These are phyloP conservation scores for Entrophospora sp. DNA, from an alignment of 192 early-diverging fungal species.

Conservation along the genomic window DNA sequence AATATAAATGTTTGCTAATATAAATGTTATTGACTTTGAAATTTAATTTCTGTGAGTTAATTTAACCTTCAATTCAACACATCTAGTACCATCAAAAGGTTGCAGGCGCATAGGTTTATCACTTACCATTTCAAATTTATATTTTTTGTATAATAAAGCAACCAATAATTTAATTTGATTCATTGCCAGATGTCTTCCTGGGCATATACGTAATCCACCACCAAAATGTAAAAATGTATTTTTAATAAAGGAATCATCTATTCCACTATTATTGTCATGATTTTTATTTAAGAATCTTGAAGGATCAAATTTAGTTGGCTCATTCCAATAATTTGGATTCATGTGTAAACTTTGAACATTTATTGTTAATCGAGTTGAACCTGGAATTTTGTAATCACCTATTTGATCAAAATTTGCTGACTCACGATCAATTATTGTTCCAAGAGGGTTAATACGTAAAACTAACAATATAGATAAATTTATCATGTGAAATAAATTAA, in stretches of 20 bases:
- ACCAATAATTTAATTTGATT: not conserved
- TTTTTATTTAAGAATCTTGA: not conserved
- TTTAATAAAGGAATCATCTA: not conserved
- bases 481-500: too few species aligned
- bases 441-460: not conserved
- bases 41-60: too few species aligned
- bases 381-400: not conserved
- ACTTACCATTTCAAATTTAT: slow-evolving; percentile 3
- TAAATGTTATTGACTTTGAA: too few species aligned
- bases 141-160: not conserved
- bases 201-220: not conserved
- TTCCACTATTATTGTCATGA: too few species aligned
- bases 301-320: not conserved
- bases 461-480: too few species aligned
- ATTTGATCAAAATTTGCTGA: not conserved
- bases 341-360: not conserved
- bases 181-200: not conserved
- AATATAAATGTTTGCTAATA: too few species aligned
- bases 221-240: not conserved
- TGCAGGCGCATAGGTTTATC: not conserved
- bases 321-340: not conserved
- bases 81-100: not conserved
- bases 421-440: not conserved
- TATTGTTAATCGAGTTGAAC: not conserved
- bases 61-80: not conserved